A percentile compares a stretch with the other conserved stretches of the same genome.
These are phyloP conservation scores for Blastomyces silverae DNA, from an alignment of 2,329 filamentous ascomycete species.

Conservation along the genomic window DNA sequence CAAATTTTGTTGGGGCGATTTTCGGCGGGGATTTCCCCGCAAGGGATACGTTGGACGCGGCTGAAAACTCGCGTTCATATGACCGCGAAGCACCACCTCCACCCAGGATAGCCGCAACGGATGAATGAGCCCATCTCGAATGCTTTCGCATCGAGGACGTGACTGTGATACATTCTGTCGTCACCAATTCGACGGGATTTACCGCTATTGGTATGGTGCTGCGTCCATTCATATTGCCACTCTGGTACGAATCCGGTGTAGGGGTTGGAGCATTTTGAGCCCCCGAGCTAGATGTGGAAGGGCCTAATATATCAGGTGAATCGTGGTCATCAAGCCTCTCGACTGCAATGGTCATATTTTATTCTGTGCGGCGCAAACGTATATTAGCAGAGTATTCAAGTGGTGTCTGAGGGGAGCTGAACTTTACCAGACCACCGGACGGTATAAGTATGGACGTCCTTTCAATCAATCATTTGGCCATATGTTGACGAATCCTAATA, in stretches of 20 bases:
- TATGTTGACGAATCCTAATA: not conserved
- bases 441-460: not conserved
- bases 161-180: conserved; percentile 97
- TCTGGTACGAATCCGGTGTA: not conserved
- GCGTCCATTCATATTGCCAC: conserved; percentile 8
- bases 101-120: conserved; percentile 89
- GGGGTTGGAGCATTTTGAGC: not conserved
- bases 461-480: conserved; percentile 26
- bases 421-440: conserved; percentile 6
- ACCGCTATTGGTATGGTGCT: conserved; percentile 56
- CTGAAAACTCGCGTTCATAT: conserved; percentile 39
- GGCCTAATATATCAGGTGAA: conserved; percentile 1
- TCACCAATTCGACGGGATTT: conserved; percentile 85
- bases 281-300: not conserved
- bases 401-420: not conserved
- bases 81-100: conserved; percentile 51
- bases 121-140: conserved; percentile 90
- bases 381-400: conserved; percentile 2
- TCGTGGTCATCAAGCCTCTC: conserved; percentile 9
- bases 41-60: conserved; percentile 29
- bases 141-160: conserved; percentile 98
- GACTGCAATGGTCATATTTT: conserved; percentile 13
- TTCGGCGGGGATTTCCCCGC: conserved; percentile 19
- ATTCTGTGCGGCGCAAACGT: conserved; percentile 2
- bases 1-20: conserved; percentile 23